Conservation (phyloP, 1,284 basidiomycete genomes). For the Fomitopsis palustris region DNA sequence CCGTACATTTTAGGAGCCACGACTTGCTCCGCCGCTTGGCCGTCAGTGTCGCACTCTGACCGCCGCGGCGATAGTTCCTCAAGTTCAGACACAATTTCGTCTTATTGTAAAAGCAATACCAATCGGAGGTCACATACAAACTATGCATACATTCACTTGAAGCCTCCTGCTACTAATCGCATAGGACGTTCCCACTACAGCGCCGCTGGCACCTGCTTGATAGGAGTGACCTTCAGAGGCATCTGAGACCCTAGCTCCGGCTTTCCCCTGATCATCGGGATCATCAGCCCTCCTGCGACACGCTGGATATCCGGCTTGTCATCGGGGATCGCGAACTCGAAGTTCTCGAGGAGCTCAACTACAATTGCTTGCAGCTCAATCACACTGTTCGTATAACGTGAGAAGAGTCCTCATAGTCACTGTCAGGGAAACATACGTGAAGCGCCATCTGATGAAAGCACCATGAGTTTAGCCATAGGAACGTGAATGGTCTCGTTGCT, state of each 20-base stretch:
- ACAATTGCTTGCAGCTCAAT: slow-evolving; percentile 44
- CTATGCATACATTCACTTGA: too few relatives aligned
- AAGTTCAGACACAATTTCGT: too few relatives aligned
- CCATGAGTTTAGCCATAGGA: too few relatives aligned
- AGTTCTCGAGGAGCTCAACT: slow-evolving; percentile 48
- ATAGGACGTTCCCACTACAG: too few relatives aligned
- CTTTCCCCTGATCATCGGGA: slow-evolving; percentile 8
- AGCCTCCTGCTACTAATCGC: too few relatives aligned
- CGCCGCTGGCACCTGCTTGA: neutral
- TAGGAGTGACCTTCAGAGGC: slow-evolving; percentile 7
- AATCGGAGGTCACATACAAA: too few relatives aligned
- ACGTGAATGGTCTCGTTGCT: too few relatives aligned
- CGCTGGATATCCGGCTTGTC: slow-evolving; percentile 12
- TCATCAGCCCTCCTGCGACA: slow-evolving; percentile 9
- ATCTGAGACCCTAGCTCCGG: slow-evolving; percentile 8
- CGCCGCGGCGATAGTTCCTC: too few relatives aligned
- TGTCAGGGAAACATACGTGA: slow-evolving; percentile 31
- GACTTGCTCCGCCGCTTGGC: too few relatives aligned
- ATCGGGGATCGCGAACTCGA: slow-evolving; percentile 40
- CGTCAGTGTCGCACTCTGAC: too few relatives aligned
- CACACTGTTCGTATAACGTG: slow-evolving; percentile 16
- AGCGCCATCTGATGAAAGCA: slow-evolving; percentile 36
- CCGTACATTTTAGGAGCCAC: too few relatives aligned
- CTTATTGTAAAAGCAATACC: too few relatives aligned
- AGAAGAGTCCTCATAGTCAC: neutral